Base-by-base conservation (phyloP, 2,329 filamentous ascomycete genomes). In the Apiospora phragmitis region DNA sequence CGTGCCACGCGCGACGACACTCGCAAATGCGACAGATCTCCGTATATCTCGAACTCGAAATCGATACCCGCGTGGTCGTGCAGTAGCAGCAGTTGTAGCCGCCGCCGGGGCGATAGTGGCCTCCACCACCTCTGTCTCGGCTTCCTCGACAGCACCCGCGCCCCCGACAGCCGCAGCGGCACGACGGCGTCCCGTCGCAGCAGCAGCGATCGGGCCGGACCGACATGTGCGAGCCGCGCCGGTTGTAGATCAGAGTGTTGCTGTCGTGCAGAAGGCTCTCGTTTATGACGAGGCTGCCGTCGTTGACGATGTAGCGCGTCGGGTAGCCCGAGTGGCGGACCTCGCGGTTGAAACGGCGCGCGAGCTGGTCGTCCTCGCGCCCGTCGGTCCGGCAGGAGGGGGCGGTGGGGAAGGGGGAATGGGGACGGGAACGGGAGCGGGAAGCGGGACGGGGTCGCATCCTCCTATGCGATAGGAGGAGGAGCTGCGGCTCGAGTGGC, bases 191-290 rank as follows among this genome's bases (percentile, higher is more conserved):
- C 9, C 42, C 42, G 65, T 67, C 38, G 65, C 42, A 42, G 38
- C 65, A 67, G 24, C 65, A 68, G 24, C 47, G 12, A 16, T 47
- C 45, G 65, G 69, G 49, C 47, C 55, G 69, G 35, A 71, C 45
- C 43, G 74, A 73, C 70, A 79, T 72, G 1, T 70, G 74, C 21
- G 77, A 75, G 0, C 73, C 74, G 0, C 73, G 74, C 1, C 75
- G 67, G 68, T 79, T 79, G 71, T 77, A 77, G 67, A 79, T 77
- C 70, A 79, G 43, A 8, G 77, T 74, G 49, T 76, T 75, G 68
- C 68, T 73, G 43, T 74, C 67, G 49, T 65, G 70, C 3, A 77
- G 69, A 18, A 73, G 55, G 32, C 70, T 71, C 41, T 76, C 73
- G 65, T 77, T 71, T 41, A 79, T 43, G 18, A 74, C 32, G 29